Evolutionary conservation across 1,284 basidiomycete species (phyloP), one percentile per base, ranked within the genome.

Genomic region (Sanguinoderma infundibulare): DNA sequence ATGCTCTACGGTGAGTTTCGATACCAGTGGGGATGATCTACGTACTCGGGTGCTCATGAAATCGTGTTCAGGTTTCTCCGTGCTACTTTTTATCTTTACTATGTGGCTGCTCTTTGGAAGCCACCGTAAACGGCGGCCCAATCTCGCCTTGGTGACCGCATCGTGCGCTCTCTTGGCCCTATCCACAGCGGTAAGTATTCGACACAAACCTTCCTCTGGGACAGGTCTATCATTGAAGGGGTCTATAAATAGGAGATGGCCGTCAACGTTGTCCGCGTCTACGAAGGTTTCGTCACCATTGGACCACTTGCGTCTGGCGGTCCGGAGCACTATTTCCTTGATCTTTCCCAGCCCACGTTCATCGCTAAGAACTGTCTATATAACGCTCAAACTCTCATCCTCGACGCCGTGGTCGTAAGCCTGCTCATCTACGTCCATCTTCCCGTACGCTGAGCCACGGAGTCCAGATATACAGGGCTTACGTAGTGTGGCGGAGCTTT

Each of bases 401-500:
- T 54, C 8, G 53, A 54, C 22, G 53, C 53, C 7, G 53, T 54
- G 15, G 40, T 54, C 28, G 53, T 54, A 26, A 26, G 52, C 6
- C n/a, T 17, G n/a, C 39, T 40, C 39, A n/a, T n/a, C n/a, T n/a
- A 40, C 17, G 38, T 39, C 38, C 17, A 39, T 20, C 5, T 17
- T 17, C 22, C n/a, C 39, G n/a, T n/a, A n/a, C n/a, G n/a, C n/a
- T n/a, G n/a, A n/a, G n/a, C n/a, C n/a, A n/a, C n/a, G n/a, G n/a
- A n/a, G n/a, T n/a, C 39, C 22, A 40, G 39, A 40, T 40, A 22
- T 40, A 40, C 39, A 17, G 39, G n/a, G 22, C 69, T 24, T 74
- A 72, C 55, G 64, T 71, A 9, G 70, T 72, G 7, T 74, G 73
- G 72, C 66, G 71, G 50, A 69, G 62, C 9, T 20, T 62, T 17